Evolutionary conservation across 2,329 filamentous ascomycete species (phyloP).

Genomic region (Pyrenochaeta sp.): DNA sequence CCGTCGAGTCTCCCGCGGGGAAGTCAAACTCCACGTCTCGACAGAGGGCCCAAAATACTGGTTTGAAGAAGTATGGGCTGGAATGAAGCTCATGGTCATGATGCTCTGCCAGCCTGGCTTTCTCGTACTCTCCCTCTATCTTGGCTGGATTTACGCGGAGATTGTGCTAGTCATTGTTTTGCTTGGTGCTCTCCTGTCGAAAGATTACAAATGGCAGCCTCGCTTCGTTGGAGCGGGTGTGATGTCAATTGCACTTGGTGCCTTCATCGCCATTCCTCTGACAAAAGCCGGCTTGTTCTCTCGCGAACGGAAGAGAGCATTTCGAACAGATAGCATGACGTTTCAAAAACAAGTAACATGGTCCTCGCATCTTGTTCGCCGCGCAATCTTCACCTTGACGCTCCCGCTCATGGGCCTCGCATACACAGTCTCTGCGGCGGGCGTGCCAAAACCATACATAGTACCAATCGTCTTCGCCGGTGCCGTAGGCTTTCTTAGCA

Average conservation of each 20-base stretch:
- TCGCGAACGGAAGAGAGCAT: conserved; percentile 66
- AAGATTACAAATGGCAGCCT: conserved; percentile 70
- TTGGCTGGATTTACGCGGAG: conserved; percentile 81
- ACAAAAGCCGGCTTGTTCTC: conserved; percentile 76
- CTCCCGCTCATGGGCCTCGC: conserved; percentile 73
- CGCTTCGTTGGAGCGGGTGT: conserved; percentile 73
- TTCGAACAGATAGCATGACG: conserved; percentile 72
- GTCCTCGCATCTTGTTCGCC: conserved; percentile 76
- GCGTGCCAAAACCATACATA: conserved; percentile 65
- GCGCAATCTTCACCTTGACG: conserved; percentile 71
- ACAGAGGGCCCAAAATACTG: conserved; percentile 78
- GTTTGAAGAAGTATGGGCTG: conserved; percentile 79
- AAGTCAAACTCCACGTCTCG: conserved; percentile 78
- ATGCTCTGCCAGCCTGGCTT: conserved; percentile 82
- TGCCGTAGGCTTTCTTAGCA: conserved; percentile 74
- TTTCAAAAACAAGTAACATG: conserved; percentile 70
- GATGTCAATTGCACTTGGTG: conserved; percentile 72
- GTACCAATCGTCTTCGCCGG: conserved; percentile 73
- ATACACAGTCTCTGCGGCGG: conserved; percentile 73
- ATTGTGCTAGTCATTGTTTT: conserved; percentile 75
- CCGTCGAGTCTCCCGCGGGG: conserved; percentile 71
- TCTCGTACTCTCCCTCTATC: conserved; percentile 74
- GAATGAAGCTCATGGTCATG: conserved; percentile 69
- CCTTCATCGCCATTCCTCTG: conserved; percentile 74
- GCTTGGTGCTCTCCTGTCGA: conserved; percentile 75